Evolutionary conservation across 768 basidiomycete genomes (phyloP).

Genomic region (Hygrophoropsis aurantiaca): DNA sequence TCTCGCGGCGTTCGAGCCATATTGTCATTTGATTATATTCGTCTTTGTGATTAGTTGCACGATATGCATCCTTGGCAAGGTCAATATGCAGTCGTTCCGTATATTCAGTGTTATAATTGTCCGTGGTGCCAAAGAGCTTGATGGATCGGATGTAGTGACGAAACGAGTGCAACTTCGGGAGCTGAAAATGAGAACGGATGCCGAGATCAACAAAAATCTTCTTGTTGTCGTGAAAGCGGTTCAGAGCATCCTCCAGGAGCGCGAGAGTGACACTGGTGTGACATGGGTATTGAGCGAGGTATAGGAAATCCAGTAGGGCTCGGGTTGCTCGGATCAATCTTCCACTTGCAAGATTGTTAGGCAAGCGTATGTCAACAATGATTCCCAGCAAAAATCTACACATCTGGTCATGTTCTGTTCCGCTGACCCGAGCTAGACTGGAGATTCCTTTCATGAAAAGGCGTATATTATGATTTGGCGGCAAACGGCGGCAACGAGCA

Average conservation of each 20-base stretch:
- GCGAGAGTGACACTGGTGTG: conserved; percentile 31
- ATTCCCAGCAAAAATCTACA: conserved; percentile 29
- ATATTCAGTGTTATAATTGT: no score
- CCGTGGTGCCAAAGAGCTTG: conserved; percentile 26
- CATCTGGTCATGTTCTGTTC: conserved; percentile 35
- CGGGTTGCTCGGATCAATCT: conserved; percentile 16
- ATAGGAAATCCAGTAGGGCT: conserved; percentile 39
- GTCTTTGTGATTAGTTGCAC: conserved; percentile 37
- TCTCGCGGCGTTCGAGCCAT: conserved; percentile 36
- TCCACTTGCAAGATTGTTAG: not conserved
- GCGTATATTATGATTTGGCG: no score
- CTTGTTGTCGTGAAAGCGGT: conserved; percentile 37
- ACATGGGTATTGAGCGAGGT: conserved; percentile 31
- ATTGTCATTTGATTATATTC: conserved; percentile 37
- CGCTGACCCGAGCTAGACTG: conserved; percentile 30
- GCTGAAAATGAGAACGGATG: conserved; percentile 33
- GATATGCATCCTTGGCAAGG: no score
- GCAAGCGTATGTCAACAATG: conserved; percentile 22
- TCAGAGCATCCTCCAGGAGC: conserved; percentile 23
- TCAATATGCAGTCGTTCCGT: no score
- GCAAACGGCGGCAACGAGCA: conserved; percentile 28
- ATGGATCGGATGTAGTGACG: conserved; percentile 35
- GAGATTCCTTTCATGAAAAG: conserved; percentile 37
- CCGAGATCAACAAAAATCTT: conserved; percentile 30
- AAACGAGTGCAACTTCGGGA: conserved; percentile 43